Percentiles rank a stretch among this genome's conserved stretches.
phyloP scores from a whole-genome alignment of 2,329 filamentous ascomycete species.

The Cladophialophora carrionii region DNA sequence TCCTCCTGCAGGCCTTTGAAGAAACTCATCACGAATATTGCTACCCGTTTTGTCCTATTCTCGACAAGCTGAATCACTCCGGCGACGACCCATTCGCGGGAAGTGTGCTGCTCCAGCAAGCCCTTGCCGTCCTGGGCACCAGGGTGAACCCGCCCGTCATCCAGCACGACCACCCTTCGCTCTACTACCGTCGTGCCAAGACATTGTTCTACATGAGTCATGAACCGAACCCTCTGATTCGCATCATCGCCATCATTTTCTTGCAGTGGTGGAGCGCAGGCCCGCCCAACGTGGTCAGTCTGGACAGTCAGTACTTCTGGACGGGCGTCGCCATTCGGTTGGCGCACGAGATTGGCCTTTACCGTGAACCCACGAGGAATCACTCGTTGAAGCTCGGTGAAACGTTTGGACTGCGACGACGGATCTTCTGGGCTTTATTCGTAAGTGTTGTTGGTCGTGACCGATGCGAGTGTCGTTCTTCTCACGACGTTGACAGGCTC shows the following conservation, averaged over 20 bases:
- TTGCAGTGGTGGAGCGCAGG: constrained; percentile 54
- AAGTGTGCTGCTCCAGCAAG: constrained; percentile 40
- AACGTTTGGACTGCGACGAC: constrained; percentile 39
- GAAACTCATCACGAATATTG: constrained; percentile 10
- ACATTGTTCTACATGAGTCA: constrained; percentile 49
- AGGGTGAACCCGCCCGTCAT: constrained; percentile 51
- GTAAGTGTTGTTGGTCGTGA: constrained; percentile 6
- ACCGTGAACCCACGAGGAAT: constrained; percentile 44
- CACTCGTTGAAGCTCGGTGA: constrained; percentile 14
- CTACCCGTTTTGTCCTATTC: constrained; percentile 12
- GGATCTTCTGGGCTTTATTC: constrained; percentile 52
- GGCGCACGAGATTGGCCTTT: constrained; percentile 51
- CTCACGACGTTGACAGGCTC: neutral
- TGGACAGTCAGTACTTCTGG: constrained; percentile 55
- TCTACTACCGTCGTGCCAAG: constrained; percentile 48
- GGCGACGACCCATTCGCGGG: constrained; percentile 39
- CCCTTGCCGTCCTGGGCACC: constrained; percentile 48
- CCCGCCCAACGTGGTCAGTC: constrained; percentile 45
- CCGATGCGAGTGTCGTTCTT: neutral
- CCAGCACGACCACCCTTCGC: constrained; percentile 45
- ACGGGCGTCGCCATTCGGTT: constrained; percentile 50
- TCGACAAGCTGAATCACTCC: constrained; percentile 43
- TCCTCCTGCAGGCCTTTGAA: constrained; percentile 9
- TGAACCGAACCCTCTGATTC: constrained; percentile 46
- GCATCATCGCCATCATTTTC: constrained; percentile 45